A percentile compares a stretch with the other conserved stretches of the same genome.
phyloP scores from a whole-genome alignment of 202 grass and related monocot genomes.

The Panicum hallii region DNA sequence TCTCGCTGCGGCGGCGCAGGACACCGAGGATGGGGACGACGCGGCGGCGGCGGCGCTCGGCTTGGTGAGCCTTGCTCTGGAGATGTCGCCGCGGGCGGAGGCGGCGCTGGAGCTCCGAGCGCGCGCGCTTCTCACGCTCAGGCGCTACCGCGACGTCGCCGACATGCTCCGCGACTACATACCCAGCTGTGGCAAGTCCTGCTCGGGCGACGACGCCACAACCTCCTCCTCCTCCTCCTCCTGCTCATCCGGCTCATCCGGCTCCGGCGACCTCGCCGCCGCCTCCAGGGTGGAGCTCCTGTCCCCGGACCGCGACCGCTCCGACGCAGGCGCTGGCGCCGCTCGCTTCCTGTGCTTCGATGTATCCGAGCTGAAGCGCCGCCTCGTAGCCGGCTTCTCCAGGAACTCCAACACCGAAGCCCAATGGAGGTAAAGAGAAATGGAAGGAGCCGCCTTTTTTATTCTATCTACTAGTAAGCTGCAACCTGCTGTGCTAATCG shows the following conservation, averaged over 20 bases:
- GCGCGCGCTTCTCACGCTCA: constrained; percentile 73
- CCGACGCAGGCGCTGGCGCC: constrained; percentile 32
- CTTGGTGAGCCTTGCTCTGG: constrained; percentile 58
- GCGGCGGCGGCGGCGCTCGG: constrained; percentile 56
- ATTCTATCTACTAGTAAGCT: no score
- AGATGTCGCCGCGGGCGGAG: constrained; percentile 72
- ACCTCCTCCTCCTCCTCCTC: constrained; percentile 39
- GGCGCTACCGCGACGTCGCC: constrained; percentile 84
- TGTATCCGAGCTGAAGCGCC: constrained; percentile 68
- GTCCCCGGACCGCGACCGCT: constrained; percentile 56
- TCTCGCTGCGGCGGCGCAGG: constrained; percentile 47
- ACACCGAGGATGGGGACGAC: constrained; percentile 35
- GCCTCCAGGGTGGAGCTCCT: constrained; percentile 58
- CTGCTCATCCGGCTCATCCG: constrained; percentile 46
- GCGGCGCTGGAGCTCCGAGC: constrained; percentile 80
- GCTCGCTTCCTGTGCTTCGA: constrained; percentile 67
- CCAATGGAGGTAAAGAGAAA: constrained; percentile 57
- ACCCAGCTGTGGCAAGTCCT: constrained; percentile 54
- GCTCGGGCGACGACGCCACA: constrained; percentile 19
- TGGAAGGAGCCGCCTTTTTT: no score
- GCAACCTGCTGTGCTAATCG: no score
- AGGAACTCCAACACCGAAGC: constrained; percentile 48
- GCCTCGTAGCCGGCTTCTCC: constrained; percentile 62
- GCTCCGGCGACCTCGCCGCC: constrained; percentile 47
- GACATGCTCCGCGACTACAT: constrained; percentile 93